Percentiles rank a stretch among this genome's conserved stretches.
phyloP scores from a whole-genome alignment of 495 filamentous ascomycete species.

The Platismatia glauca region DNA sequence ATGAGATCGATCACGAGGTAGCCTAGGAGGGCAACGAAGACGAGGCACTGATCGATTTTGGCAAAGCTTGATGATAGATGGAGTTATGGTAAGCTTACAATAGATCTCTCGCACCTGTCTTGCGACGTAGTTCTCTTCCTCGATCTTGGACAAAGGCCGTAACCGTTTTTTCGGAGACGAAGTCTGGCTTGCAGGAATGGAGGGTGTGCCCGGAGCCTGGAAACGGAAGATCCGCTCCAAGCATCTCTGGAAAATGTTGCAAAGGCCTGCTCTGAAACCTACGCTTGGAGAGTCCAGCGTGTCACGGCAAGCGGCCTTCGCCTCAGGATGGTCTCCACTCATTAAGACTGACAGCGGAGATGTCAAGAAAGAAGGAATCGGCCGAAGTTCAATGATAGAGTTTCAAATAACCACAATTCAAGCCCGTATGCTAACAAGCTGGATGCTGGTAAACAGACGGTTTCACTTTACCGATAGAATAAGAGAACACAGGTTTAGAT shows the following conservation, averaged over 20 bases:
- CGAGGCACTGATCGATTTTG: background rate
- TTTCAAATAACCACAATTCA: background rate
- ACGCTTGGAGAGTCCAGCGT: background rate
- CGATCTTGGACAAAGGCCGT: background rate
- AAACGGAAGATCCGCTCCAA: background rate
- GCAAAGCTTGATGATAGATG: background rate
- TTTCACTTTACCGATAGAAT: background rate
- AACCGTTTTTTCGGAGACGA: background rate
- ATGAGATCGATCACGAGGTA: background rate
- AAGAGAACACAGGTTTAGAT: background rate
- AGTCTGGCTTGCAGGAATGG: background rate
- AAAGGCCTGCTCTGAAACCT: background rate
- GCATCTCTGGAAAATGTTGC: background rate
- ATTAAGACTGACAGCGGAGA: background rate
- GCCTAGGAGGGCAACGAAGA: background rate
- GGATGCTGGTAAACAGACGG: background rate
- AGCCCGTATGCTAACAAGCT: background rate
- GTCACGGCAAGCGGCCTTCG: background rate
- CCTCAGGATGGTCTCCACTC: background rate
- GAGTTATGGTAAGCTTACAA: background rate
- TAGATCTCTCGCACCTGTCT: constrained; percentile 1
- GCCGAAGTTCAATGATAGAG: background rate
- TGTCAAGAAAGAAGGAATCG: background rate
- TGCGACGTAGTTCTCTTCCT: background rate
- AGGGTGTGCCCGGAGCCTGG: background rate